Evolutionary conservation across 2,329 filamentous ascomycete species (phyloP), one percentile per base, ranked within the genome.

Genomic region (Magnaporthales sp.): DNA sequence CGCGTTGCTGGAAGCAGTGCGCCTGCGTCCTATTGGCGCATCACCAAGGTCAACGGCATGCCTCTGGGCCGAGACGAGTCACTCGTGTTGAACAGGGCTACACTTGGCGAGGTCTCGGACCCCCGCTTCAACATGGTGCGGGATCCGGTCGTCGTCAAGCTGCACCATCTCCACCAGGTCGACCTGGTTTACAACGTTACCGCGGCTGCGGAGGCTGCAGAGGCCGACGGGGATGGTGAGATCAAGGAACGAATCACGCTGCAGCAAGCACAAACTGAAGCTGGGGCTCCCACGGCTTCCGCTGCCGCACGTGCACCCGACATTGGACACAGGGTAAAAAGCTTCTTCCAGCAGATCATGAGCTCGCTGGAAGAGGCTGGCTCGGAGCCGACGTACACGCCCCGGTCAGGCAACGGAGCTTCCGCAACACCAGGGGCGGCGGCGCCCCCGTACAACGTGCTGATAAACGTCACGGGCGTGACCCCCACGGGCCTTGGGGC

Each of bases 1-100:
- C 62, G 62, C 8, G n/a, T 8, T 30, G 4, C 62, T 32, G n/a
- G 9, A 26, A 22, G 38, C 46, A 4, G 15, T 29, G 13, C 24
- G 22, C 26, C 11, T 30, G 71, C 75, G 2, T 77, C 81, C 19
- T 76, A 79, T 29, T 93, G 90, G 83, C 84, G 89, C 67, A 89
- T 98, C 58, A 91, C 90, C 67, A 90, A 91, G 61, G 88, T 97
- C 69, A 93, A 92, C 58, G 91, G 90, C 70, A 85, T 93, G 56
- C 86, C 90, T 0, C 81, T 99, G 3, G 94, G 94, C 4, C 89
- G 91, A 63, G 92, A 98, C 73, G 94, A 98, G 77, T 91, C 89
- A 70, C 87, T 97, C 24, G 91, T 91, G 74, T 85, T 98, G 69
- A 84, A 90, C 62, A 87, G 90, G 27, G 88, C 92, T 67, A 85